Evolutionary conservation across 345 rosid genomes (phyloP), one percentile per base, ranked within the genome.

Genomic region (Sapria himalayana): DNA sequence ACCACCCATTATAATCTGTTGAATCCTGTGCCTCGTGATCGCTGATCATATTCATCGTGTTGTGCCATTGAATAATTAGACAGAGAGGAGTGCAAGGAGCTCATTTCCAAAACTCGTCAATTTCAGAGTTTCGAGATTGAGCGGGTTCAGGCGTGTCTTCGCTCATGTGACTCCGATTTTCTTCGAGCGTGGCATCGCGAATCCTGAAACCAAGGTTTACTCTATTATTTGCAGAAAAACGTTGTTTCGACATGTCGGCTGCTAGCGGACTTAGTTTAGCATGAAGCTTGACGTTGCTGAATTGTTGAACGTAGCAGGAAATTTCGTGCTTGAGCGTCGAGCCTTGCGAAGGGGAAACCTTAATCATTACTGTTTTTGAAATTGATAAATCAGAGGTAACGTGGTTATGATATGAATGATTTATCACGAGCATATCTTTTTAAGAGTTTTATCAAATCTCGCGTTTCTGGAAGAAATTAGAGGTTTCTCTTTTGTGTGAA

Each of bases 131-230:
- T 94, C 91, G 17, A 70, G 63, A 55, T 43, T 89, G 45, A 48
- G 60, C 8, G 92, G 76, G 33, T 86, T 78, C 60, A 73, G 97
- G 16, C 76, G 97, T 23, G 89, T 74, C 1, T 86, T 72, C 41
- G 94, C 86, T 25, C 84, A 79, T 58, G 52, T 46, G 0, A 78
- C 98, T 19, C 95, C 98, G 4, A 69, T 82, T 49, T 89, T 89
- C 84, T 82, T 89, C 54, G 81, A 89, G 32, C 84, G 95, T 7
- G 84, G 94, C 18, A 79, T 89, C 56, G 98, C 95, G 20, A 89
- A 71, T 37, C 77, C 68, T 25, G 72, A 72, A 59, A 89, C 98
- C 15, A 76, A 63, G 84, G 98, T 89, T 25, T n/a, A 1, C 22
- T 1, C 6, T 11, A 1, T 21, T 13, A 15, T n/a, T n/a, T n/a